These are phyloP conservation scores for Alternaria rosae DNA, from an alignment of 2,329 filamentous ascomycete species.

Conservation along the genomic window DNA sequence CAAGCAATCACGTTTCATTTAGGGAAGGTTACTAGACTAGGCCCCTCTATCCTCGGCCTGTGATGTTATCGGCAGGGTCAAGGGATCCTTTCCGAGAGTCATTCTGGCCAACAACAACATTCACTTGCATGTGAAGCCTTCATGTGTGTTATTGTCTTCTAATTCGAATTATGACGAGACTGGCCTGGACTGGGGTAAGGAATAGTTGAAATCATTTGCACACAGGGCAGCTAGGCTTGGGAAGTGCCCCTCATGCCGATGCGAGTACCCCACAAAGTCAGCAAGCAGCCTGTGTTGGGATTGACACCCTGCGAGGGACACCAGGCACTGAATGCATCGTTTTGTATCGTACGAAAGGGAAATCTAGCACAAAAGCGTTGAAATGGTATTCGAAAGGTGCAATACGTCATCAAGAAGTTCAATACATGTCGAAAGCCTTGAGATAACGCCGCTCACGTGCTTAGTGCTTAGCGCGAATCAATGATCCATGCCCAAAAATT, in stretches of 20 bases:
- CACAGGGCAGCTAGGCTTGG: too few species aligned
- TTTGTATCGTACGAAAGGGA: too few species aligned
- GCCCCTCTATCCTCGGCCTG: slow-evolving; percentile 8
- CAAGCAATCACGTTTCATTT: neutral
- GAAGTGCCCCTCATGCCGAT: neutral
- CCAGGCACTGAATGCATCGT: neutral
- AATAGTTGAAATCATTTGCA: neutral
- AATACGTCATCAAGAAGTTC: neutral
- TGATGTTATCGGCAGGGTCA: slow-evolving; percentile 13
- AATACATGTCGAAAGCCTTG: neutral
- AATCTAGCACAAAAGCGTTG: too few species aligned
- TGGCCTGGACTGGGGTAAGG: neutral
- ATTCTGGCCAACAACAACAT: neutral
- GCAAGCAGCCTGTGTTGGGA: neutral
- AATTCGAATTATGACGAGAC: neutral
- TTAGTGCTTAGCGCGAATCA: slow-evolving; percentile 5
- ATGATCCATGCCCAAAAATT: slow-evolving; percentile 14
- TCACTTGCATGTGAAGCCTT: neutral
- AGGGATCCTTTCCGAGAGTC: slow-evolving; percentile 3
- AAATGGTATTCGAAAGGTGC: too few species aligned
- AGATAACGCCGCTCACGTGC: slow-evolving; percentile 7
- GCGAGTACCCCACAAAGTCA: neutral
- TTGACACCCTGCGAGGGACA: neutral
- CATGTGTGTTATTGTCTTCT: neutral
- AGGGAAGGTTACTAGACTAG: slow-evolving; percentile 3